These are phyloP conservation scores for Dissophora globulifera DNA, from an alignment of 192 early-diverging fungal genomes.

Conservation along the genomic window DNA sequence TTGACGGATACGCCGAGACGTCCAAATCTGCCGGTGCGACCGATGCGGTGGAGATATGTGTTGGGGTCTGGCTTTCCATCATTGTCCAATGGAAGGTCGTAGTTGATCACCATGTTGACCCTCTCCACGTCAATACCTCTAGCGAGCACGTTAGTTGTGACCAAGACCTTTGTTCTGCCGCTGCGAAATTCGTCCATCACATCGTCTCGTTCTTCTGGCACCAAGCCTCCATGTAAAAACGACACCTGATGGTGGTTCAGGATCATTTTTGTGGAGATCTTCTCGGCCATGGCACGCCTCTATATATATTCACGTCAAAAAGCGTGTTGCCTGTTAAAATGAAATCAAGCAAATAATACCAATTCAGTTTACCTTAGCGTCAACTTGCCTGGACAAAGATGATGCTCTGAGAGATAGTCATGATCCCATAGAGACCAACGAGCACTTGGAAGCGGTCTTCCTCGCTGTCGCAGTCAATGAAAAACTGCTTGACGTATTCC, in stretches of 20 bases:
- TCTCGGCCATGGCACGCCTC: slow-evolving; percentile 67
- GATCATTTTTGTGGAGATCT: slow-evolving; percentile 64
- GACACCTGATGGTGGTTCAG: slow-evolving; percentile 68
- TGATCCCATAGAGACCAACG: slow-evolving; percentile 75
- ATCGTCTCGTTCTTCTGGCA: slow-evolving; percentile 74
- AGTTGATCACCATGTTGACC: slow-evolving; percentile 96
- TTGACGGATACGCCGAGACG: slow-evolving; percentile 94
- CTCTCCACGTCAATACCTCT: slow-evolving; percentile 94
- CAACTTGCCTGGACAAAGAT: slow-evolving; percentile 85
- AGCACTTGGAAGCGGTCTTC: slow-evolving; percentile 82
- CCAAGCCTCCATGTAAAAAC: slow-evolving; percentile 78
- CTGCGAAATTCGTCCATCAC: slow-evolving; percentile 72
- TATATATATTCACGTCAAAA: no score
- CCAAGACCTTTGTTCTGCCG: slow-evolving; percentile 57
- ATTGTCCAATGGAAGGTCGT: slow-evolving; percentile 83
- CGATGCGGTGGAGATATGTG: slow-evolving; percentile 97
- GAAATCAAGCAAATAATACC: background rate
- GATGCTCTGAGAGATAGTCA: slow-evolving; percentile 95
- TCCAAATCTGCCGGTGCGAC: slow-evolving; percentile 96
- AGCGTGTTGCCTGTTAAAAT: no score
- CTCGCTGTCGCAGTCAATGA: slow-evolving; percentile 88
- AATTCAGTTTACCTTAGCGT: background rate
- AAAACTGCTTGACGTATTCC: slow-evolving; percentile 92
- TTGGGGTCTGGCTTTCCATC: slow-evolving; percentile 75
- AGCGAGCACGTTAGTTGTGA: slow-evolving; percentile 76